Evolutionary conservation across 2,329 filamentous ascomycete species (phyloP), one percentile per base, ranked within the genome.

Genomic region (Aspergillus oerlinghausenensis): DNA sequence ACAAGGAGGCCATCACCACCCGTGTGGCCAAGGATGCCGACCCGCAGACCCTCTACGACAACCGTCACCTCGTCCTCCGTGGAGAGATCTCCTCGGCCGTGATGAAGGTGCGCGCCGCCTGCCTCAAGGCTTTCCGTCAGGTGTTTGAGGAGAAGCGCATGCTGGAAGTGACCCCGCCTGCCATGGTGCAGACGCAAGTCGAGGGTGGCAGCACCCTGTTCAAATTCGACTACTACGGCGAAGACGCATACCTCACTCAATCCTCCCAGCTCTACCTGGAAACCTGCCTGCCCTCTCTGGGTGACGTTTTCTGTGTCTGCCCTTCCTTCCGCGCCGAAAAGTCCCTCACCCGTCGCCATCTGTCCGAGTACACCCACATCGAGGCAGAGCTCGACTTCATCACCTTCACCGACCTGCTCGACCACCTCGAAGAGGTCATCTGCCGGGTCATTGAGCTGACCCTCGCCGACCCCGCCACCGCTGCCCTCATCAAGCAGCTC

Each of bases 301-400:
- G 94, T 65, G 90, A 97, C 72, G 92, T 97, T 53, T 99, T 95
- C 83, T 97, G 93, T 73, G 93, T 99, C 68, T 92, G 96, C 76
- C 96, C 96, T 75, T 97, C 93, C 1, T 99, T 99, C 87, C 92
- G 94, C 60, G 94, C 94, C 14, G 94, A 99, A 77, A 97, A 97
- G 79, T 93, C 88, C 6, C 82, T 97, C 56, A 99, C 94, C 51
- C 89, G 94, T 60, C 90, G 94, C 69, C 94, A 99, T 74, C 79
- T 99, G 67, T 90, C 91, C 50, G 94, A 99, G 77, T 99, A 97
- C 80, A 96, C 92, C 1, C 94, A 99, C 79, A 84, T 99, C 65
- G 94, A 99, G 78, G 93, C 88, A 57, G 94, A 99, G 76, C 83
- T 99, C 58, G 94, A 97, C 79, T 97, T 94, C 73, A 96, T 99